Evolutionary conservation across 1,284 basidiomycete genomes (phyloP).

Genomic region (Mycosarcoma mackinlayi): DNA sequence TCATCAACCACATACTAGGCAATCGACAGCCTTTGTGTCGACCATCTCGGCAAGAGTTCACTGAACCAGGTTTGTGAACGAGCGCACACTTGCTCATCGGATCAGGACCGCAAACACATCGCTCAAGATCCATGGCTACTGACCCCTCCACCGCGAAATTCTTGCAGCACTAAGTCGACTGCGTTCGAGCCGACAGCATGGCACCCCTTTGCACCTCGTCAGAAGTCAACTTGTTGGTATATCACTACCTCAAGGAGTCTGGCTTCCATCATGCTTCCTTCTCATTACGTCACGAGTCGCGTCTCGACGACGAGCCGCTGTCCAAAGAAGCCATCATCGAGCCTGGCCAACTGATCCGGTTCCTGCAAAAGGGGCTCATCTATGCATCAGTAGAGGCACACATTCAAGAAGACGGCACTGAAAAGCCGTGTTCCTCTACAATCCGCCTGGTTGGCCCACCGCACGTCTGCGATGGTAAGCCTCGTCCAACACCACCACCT

Average conservation of each 20-base stretch:
- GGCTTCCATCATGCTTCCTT: conserved; percentile 63
- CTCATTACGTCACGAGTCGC: conserved; percentile 63
- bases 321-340: conserved; percentile 63
- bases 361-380: conserved; percentile 64
- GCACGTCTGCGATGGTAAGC: conserved; percentile 61
- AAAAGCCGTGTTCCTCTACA: conserved; percentile 59
- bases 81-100: too few relatives aligned
- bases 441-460: conserved; percentile 59
- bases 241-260: conserved; percentile 68
- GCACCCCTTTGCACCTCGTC: conserved; percentile 60
- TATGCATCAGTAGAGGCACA: conserved; percentile 65
- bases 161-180: background rate
- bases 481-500: conserved; percentile 37
- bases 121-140: too few relatives aligned
- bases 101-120: too few relatives aligned
- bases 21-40: too few relatives aligned
- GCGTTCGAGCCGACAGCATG: conserved; percentile 18
- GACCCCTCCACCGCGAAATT: background rate
- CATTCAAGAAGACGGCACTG: conserved; percentile 55
- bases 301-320: conserved; percentile 63
- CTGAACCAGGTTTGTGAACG: too few relatives aligned
- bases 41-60: too few relatives aligned
- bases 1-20: too few relatives aligned
- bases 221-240: conserved; percentile 66
- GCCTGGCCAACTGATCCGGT: conserved; percentile 61